Evolutionary conservation across 331 rosid species (phyloP).

Genomic region (Malus hybrid): DNA sequence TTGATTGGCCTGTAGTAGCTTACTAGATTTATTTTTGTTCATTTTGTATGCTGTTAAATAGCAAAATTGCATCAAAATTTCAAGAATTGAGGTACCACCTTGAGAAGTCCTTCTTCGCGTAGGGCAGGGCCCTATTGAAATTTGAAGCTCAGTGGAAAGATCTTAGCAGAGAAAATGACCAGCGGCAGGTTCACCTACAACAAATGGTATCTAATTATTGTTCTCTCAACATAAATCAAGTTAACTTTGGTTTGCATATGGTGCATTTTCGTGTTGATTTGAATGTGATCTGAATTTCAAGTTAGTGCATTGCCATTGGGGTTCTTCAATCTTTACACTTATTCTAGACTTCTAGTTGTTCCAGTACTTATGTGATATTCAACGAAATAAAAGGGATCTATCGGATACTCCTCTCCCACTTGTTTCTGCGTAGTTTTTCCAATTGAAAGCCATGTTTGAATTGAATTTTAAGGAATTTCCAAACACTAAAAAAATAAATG

Average conservation of each 20-base stretch:
- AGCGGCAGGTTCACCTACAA: not conserved
- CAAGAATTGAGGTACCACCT: constrained; percentile 14
- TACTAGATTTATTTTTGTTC: constrained; percentile 7
- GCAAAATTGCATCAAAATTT: constrained; percentile 20
- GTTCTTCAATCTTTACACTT: too few relatives aligned
- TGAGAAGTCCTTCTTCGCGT: constrained; percentile 6
- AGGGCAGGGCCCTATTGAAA: constrained; percentile 6
- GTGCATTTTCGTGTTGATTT: not conserved
- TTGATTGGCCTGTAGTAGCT: constrained; percentile 1
- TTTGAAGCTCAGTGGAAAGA: constrained; percentile 16
- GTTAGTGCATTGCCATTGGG: not conserved
- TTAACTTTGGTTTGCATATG: not conserved
- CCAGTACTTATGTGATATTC: not conserved
- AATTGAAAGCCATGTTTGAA: not conserved
- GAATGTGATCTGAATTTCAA: not conserved
- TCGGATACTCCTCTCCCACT: not conserved
- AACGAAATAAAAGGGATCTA: not conserved
- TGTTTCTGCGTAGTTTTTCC: not conserved
- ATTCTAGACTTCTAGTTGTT: not conserved
- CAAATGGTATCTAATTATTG: not conserved
- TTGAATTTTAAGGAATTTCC: not conserved
- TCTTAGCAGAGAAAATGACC: not conserved
- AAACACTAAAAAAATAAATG: not conserved
- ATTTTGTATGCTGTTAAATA: constrained; percentile 13
- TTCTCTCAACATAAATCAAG: not conserved